Evolutionary conservation across 2,329 filamentous ascomycete genomes (phyloP), one percentile per base, ranked within the genome.

Genomic region (Truncatella angustata): DNA sequence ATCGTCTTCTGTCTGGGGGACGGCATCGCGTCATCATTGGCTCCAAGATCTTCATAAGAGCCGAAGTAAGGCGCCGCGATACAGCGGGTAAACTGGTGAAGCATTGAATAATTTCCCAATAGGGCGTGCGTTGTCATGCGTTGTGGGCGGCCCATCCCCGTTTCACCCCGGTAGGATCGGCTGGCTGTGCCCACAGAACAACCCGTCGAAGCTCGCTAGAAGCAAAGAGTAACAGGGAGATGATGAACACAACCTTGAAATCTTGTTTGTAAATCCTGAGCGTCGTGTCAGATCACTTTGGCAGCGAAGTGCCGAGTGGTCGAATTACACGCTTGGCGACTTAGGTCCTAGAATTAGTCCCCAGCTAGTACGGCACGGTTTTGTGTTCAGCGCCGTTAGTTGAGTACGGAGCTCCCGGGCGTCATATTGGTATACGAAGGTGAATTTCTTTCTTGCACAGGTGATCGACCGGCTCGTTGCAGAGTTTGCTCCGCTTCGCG

Each of bases 31-130:
- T 64, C 64, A 61, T 62, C 58, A 68, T 64, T 45, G 37, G 53
- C 54, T n/a, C 54, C 58, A 54, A 57, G 61, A 65, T 64, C 61
- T 61, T 55, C 62, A 57, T 62, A 56, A 54, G 53, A 60, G 62
- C 65, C 60, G 63, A 66, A 52, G 58, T 73, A 71, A 58, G 54
- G 53, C 12, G 51, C 18, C 14, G 23, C n/a, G 40, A 43, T 14
- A 28, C 54, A 54, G 57, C 63, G 64, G 67, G 63, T 59, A 67
- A 69, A 69, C 59, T 65, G 54, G 58, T 54, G 51, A 35, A 61
- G 63, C 63, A 64, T 67, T 66, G 59, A 66, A 64, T 63, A 73
- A 74, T 74, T 75, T 76, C 73, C 74, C 69, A 73, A 74, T 69
- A 48, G 55, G 63, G 68, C 63, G 59, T 61, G 61, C 61, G 57